Base-by-base conservation (phyloP, 768 basidiomycete genomes). In the Hygrophorus russula region DNA sequence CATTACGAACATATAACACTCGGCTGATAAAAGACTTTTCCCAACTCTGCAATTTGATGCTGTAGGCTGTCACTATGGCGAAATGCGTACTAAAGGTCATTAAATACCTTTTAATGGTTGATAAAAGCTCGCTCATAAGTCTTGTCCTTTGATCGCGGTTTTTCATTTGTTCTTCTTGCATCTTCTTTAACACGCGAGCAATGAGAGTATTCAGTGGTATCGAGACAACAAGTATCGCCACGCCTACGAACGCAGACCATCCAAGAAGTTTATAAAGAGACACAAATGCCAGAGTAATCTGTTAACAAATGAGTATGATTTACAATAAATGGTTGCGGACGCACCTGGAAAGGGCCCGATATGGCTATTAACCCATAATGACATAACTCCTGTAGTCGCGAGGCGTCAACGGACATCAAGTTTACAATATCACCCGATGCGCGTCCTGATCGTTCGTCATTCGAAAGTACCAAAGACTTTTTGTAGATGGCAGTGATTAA, bases 381-480 rank as follows among this genome's bases (percentile, higher is more conserved):
- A 56, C 83, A 86, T 18, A 90, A 67, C 46, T 91, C 87, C 51
- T 89, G 85, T 34, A 91, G 61, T 29, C 84, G 67, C 11, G 74
- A 79, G 0, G 88, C 76, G 50, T 91, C 88, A 11, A 94, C 90
- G 6, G 82, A 83, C 82, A 93, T 92, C 27, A 94, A 62, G 56
- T 96, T 97, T 49, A 96, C 90, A 29, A 96, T 92, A 56, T 96
- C 92, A 1, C 94, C 93, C 0, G 87, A 78, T 0, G 86, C 74
- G 33, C 88, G 77, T 8, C 47, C 24, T 5, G 74, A 71, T 4
- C 84, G 77, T 53, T 89, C 91, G 46, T 89, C 85, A 52, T 83
- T 91, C 1, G 86, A 88, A 7, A 98, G 73, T 3, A 88, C 71
- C 15, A 98, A 68, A 0, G 90, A 74, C 58, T 97, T 96, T 39